These are phyloP conservation scores for Plantago lanceolata DNA, from an alignment of 305 asterid genomes.

Conservation along the genomic window DNA sequence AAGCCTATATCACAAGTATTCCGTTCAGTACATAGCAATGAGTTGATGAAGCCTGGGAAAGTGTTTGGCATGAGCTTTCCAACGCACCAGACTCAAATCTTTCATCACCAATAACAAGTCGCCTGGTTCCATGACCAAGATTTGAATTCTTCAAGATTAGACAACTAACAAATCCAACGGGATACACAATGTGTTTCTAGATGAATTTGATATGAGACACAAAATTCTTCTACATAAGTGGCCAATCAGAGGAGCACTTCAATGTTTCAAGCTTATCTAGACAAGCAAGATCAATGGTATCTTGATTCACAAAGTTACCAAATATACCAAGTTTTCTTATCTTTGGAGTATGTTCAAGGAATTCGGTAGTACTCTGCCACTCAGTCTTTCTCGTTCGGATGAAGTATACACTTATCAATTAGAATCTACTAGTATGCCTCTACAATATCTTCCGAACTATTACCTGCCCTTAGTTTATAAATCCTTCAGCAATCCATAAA, in stretches of 20 bases:
- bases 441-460: no score
- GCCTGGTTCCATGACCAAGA: neutral
- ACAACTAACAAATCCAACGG: constrained; percentile 9
- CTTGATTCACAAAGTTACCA: neutral
- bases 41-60: neutral
- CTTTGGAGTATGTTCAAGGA: constrained; percentile 11
- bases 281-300: neutral
- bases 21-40: no score
- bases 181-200: no score
- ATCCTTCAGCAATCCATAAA: no score
- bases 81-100: neutral
- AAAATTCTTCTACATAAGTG: no score
- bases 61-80: neutral
- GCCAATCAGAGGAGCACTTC: neutral
- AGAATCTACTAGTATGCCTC: no score
- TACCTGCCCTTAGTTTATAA: no score
- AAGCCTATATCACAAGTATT: no score
- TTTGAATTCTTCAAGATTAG: constrained; percentile 23
- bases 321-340: constrained; percentile 4
- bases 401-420: no score
- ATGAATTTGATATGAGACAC: no score
- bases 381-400: no score
- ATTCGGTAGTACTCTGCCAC: no score
- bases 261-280: constrained; percentile 16
- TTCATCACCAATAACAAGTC: neutral